These are phyloP conservation scores for Vitis labrusca DNA, from an alignment of 164 flowering plant species.

Conservation along the genomic window DNA sequence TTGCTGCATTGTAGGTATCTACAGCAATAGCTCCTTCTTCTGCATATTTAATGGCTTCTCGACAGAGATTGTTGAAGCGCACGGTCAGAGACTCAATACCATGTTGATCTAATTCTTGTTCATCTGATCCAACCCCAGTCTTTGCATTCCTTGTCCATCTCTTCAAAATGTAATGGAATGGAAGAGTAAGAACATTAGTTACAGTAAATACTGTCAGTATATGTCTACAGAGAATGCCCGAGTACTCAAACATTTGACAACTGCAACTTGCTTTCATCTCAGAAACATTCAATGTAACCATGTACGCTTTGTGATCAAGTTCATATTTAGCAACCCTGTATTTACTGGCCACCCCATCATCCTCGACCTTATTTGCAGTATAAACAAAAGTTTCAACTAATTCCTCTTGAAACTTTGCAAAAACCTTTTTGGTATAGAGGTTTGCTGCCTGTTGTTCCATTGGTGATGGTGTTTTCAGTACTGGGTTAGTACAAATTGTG, in stretches of 20 bases:
- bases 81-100: conserved; percentile 35
- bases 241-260: conserved; percentile 72
- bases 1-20: conserved; percentile 65
- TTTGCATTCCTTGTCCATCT: conserved; percentile 75
- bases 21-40: conserved; percentile 58
- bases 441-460: conserved; percentile 71
- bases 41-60: conserved; percentile 55
- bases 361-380: conserved; percentile 58
- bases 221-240: conserved; percentile 66
- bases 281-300: conserved; percentile 40
- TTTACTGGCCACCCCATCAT: conserved; percentile 45
- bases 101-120: conserved; percentile 26
- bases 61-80: conserved; percentile 50
- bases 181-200: conserved; percentile 67
- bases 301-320: conserved; percentile 53
- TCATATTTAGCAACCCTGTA: conserved; percentile 67
- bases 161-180: conserved; percentile 61
- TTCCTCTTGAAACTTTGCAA: conserved; percentile 61
- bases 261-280: conserved; percentile 57
- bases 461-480: conserved; percentile 61
- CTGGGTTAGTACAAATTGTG: conserved; percentile 46
- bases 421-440: conserved; percentile 50
- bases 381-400: conserved; percentile 60
- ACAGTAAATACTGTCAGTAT: conserved; percentile 63
- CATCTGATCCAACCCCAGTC: conserved; percentile 31